Base-by-base conservation (phyloP, 192 early-diverging fungal species). In the Coemansia aciculifera region DNA sequence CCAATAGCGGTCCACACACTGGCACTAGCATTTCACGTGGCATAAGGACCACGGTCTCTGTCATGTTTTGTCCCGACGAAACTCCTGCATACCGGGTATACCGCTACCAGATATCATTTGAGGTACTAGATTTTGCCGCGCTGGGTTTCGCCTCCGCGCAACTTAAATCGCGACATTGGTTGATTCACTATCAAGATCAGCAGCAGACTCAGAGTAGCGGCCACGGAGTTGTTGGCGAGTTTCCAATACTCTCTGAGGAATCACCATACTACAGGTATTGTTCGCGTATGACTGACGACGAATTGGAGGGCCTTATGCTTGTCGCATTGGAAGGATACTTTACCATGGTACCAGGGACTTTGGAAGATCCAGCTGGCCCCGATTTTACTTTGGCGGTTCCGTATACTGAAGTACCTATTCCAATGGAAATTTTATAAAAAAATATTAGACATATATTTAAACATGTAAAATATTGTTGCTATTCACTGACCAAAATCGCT, bases 61-160 rank as follows among this genome's bases (percentile, higher is more conserved):
- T 63, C 17, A 78, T 83, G 75, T 83, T 83, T 43, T 83, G 80
- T 48, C 34, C 72, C 0, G 75, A 83, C 38, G 75, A 77, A 31
- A 78, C 71, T 4, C 66, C 72, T 2, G 42, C 37, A 5, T 66
- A 65, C 39, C 67, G 61, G 5, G 69, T 78, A 10, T 83, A 83
- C 43, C 74, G 75, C 29, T 83, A 78, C 64, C 71, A 78, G 36
- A 72, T 83, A 11, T 66, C 74, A 8, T 74, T 83, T 34, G 68
- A 83, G 62, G 31, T 83, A 21, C 21, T 77, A 6, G 68, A 71
- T 39, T 7, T 62, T 2, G 51, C 61, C n/a, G 37, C 31, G 3
- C 56, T 83, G 10, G 75, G 72, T 1, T 71, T 19, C 29, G 2
- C 27, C 17, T 77, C 75, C 0, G 72, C 66, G 1, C 79, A 82